Conservation (phyloP, 2,329 filamentous ascomycete species). For the Chalaropsis ovoidea region DNA sequence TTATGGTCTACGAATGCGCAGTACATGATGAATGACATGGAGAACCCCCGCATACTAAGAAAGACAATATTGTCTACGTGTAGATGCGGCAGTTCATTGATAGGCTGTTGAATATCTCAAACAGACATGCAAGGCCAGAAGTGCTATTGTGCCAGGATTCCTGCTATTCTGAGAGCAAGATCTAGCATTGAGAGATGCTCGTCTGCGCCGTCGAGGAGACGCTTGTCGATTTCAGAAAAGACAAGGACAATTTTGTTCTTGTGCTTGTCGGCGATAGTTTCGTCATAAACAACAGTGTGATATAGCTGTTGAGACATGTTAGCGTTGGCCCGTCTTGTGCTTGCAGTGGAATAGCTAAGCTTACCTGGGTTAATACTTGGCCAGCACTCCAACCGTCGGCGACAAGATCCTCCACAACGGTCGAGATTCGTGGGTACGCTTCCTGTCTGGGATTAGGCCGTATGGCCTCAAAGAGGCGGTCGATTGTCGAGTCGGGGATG, state of each 20-base stretch:
- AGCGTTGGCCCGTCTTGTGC: slow-evolving; percentile 24
- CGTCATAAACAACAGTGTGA: slow-evolving; percentile 70
- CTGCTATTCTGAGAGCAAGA: slow-evolving; percentile 68
- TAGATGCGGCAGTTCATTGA: not conserved
- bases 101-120: not conserved
- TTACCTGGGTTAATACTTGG: slow-evolving; percentile 72
- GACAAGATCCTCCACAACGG: slow-evolving; percentile 78
- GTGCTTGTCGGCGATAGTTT: slow-evolving; percentile 69
- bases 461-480: slow-evolving; percentile 61
- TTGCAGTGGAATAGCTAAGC: slow-evolving; percentile 24
- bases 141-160: slow-evolving; percentile 47
- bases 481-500: slow-evolving; percentile 66
- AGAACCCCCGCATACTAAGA: not conserved
- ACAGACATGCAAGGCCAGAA: not conserved
- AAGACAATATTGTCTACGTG: slow-evolving; percentile 17
- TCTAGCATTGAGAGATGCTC: slow-evolving; percentile 90
- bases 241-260: slow-evolving; percentile 84
- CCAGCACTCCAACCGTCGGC: slow-evolving; percentile 95
- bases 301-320: slow-evolving; percentile 51
- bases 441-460: slow-evolving; percentile 55
- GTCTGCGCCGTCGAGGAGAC: slow-evolving; percentile 86
- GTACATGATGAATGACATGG: not conserved
- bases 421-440: slow-evolving; percentile 63
- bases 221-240: slow-evolving; percentile 91
- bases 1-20: not conserved